Evolutionary conservation across 768 basidiomycete species (phyloP).

Genomic region (Terana coerulea): DNA sequence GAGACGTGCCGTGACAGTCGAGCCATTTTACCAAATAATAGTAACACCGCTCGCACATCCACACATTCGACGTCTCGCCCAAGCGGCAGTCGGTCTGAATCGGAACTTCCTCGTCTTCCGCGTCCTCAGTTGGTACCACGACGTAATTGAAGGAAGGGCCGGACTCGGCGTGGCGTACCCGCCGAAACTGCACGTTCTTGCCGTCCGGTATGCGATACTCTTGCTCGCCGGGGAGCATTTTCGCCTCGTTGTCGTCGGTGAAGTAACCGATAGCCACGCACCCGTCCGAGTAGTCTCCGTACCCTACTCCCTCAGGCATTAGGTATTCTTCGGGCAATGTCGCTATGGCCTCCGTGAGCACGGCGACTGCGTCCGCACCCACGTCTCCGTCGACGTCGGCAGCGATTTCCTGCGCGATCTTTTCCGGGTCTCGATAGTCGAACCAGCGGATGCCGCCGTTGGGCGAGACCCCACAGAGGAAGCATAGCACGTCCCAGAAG

Average conservation of each 20-base stretch:
- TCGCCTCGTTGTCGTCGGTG: background rate
- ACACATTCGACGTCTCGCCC: slow-evolving; percentile 1
- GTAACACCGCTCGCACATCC: slow-evolving; percentile 6
- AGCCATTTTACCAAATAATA: slow-evolving; percentile 1
- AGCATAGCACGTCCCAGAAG: slow-evolving; percentile 6
- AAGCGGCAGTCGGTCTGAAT: background rate
- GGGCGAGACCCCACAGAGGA: slow-evolving; percentile 3
- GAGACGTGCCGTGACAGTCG: background rate
- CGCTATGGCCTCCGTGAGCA: background rate
- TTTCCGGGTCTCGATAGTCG: background rate
- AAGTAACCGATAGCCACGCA: slow-evolving; percentile 6
- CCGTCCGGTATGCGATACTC: background rate
- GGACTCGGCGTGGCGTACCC: background rate
- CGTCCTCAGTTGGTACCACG: background rate
- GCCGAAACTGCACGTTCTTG: background rate
- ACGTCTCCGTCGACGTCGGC: background rate
- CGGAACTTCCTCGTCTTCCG: background rate
- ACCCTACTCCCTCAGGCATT: background rate
- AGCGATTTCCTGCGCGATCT: background rate
- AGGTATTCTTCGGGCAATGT: background rate
- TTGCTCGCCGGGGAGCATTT: background rate
- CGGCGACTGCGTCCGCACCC: background rate
- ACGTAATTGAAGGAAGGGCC: background rate
- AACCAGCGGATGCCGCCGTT: background rate
- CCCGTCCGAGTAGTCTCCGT: background rate